phyloP scores from a whole-genome alignment of 2,329 filamentous ascomycete genomes.

The Exserohilum rostratum region DNA sequence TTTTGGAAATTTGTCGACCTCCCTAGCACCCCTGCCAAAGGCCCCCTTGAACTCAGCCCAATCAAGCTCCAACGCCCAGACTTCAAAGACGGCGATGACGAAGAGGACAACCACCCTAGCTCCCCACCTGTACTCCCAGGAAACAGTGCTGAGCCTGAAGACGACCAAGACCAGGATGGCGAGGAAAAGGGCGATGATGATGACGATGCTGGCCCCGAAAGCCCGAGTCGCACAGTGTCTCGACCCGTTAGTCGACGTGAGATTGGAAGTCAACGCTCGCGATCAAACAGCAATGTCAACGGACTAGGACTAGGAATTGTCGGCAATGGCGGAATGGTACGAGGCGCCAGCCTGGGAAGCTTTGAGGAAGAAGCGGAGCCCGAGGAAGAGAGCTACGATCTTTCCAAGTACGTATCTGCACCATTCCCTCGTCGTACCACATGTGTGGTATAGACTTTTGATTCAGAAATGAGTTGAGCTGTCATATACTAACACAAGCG shows the following conservation, averaged over 20 bases:
- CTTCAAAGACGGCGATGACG: constrained; percentile 39
- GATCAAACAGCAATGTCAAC: constrained; percentile 42
- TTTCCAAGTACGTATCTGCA: constrained; percentile 53
- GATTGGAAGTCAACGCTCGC: constrained; percentile 32
- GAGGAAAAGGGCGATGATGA: constrained; percentile 42
- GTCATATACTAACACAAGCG: constrained; percentile 17
- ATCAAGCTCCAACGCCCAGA: constrained; percentile 43
- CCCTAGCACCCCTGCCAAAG: constrained; percentile 70
- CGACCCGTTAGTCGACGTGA: constrained; percentile 45
- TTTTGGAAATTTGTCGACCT: constrained; percentile 89
- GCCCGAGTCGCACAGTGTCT: constrained; percentile 43
- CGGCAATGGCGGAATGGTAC: constrained; percentile 41
- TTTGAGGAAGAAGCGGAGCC: constrained; percentile 51
- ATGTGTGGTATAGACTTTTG: background rate
- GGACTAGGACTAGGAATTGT: constrained; percentile 27
- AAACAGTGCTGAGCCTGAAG: constrained; percentile 35
- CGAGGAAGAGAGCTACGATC: constrained; percentile 56
- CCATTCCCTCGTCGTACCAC: background rate
- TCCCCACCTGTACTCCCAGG: constrained; percentile 41
- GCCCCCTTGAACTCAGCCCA: constrained; percentile 42
- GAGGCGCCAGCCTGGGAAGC: constrained; percentile 42
- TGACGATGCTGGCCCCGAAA: constrained; percentile 42
- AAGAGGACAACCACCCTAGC: constrained; percentile 41
- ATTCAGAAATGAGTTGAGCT: background rate
- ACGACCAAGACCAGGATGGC: constrained; percentile 40